Conservation (phyloP, 2,329 filamentous ascomycete genomes). For the Diaporthe sp. region DNA sequence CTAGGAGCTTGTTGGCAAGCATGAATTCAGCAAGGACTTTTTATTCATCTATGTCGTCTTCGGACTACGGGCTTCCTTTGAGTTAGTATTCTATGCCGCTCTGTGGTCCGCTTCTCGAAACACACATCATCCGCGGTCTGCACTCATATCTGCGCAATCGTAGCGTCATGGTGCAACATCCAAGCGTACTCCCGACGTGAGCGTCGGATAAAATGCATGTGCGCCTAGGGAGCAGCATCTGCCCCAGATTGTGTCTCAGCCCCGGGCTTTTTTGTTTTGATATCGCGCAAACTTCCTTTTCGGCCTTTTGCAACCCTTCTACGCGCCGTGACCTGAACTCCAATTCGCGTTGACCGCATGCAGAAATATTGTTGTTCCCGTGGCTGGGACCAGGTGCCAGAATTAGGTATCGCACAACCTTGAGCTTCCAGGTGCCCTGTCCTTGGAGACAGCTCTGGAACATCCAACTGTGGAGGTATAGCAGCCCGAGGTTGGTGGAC, state of each 20-base stretch:
- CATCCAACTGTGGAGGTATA: constrained; percentile 26
- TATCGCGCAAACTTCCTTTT: constrained; percentile 8
- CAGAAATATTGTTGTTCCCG: background rate
- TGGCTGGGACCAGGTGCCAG: constrained; percentile 1
- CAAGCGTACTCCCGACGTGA: background rate
- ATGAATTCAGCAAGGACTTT: constrained; percentile 5
- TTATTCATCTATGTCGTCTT: constrained; percentile 19
- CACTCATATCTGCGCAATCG: background rate
- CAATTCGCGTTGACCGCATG: constrained; percentile 21
- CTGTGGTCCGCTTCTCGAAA: constrained; percentile 16
- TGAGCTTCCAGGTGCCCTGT: constrained; percentile 16
- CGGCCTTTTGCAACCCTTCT: constrained; percentile 19
- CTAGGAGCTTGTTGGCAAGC: background rate
- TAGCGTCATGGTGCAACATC: background rate
- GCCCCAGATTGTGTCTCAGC: constrained; percentile 8
- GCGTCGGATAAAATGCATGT: background rate
- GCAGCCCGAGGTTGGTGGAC: background rate
- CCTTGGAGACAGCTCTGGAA: background rate
- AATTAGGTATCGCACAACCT: background rate
- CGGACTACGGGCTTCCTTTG: constrained; percentile 10
- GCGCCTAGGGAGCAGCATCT: constrained; percentile 3
- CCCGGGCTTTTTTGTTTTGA: background rate
- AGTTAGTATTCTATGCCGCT: constrained; percentile 27
- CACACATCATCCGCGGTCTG: constrained; percentile 12
- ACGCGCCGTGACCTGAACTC: constrained; percentile 26